These are phyloP conservation scores for Acanthamoeba lenticulata DNA, from an alignment of 208 protist genomes.

Conservation along the genomic window DNA sequence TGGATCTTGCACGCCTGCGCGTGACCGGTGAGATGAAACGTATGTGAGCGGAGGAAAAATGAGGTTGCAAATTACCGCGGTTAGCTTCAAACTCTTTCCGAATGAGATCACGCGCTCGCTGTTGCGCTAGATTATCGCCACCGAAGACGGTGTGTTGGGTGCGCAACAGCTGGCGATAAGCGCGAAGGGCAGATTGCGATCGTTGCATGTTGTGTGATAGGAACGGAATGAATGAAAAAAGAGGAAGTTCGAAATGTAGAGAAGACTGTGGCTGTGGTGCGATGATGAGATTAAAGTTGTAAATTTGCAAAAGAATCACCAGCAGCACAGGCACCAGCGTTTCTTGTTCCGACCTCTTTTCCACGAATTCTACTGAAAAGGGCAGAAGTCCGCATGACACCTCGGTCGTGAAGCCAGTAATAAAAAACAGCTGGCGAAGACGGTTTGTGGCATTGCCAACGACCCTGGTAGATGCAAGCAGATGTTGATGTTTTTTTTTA, in stretches of 20 bases:
- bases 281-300: too few species aligned
- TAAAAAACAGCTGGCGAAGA: too few species aligned
- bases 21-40: not conserved
- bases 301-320: too few species aligned
- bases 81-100: conserved; percentile 8
- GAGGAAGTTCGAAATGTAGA: too few species aligned
- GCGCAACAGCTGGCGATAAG: not conserved
- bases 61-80: not conserved
- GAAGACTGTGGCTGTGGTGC: too few species aligned
- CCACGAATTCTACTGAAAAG: too few species aligned
- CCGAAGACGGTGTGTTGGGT: conserved; percentile 28
- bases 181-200: not conserved
- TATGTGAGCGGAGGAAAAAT: not conserved
- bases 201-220: not conserved
- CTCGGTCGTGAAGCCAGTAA: too few species aligned
- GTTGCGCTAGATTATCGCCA: not conserved
- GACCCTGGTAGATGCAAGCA: too few species aligned
- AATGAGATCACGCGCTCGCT: not conserved
- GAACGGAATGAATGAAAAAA: too few species aligned
- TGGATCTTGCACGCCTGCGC: not conserved
- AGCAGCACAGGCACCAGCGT: too few species aligned
- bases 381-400: too few species aligned
- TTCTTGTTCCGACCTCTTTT: not conserved
- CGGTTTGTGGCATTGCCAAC: too few species aligned
- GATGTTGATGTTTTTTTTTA: not conserved